Base-by-base conservation (phyloP, 352 stramenopile species). In the Phytophthora cactorum region DNA sequence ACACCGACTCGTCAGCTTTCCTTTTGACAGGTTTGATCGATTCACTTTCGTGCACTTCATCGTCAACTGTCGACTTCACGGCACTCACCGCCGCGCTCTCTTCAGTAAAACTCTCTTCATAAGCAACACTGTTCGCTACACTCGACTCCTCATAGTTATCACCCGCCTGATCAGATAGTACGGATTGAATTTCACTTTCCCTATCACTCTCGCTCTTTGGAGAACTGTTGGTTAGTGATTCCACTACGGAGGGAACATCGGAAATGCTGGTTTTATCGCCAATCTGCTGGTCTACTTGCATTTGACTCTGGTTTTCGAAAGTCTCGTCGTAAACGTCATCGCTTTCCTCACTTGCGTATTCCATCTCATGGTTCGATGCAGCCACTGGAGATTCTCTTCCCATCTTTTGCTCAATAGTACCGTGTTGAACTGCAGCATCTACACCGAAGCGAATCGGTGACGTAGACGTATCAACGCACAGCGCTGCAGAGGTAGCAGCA, bases 251-350 rank as follows among this genome's bases (percentile, higher is more conserved):
- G 5, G 22, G 22, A 7, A 34, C 22, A 14, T 59, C 36, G 1
- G 44, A 55, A 25, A 4, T 45, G 25, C 12, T 54, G 25, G 28
- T 12, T 10, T 29, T 29, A 8, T 51, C 46, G 15, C 12, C 36
- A 25, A 7, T 1, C 25, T 31, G 31, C 22, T 54, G 27, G 0
- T 27, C 28, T 14, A 34, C 38, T 7, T 67, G 31, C n/a, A 67
- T 15, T 34, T 74, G 64, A 38, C 70, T 81, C 39, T 73, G 66
- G 1, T 63, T 46, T 38, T 88, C 78, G 43, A 89, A 89, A 9
- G 59, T 68, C 3, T 89, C 79, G 28, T 81, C 73, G 22, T 63
- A 72, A 39, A 78, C 69, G 1, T 75, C 70, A 39, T 74, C 68
- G 5, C 56, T 15, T 9, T 75, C 53, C 5, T 68, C 66, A 56